Evolutionary conservation across 768 basidiomycete genomes (phyloP).

Genomic region (Collybiopsis luxurians): DNA sequence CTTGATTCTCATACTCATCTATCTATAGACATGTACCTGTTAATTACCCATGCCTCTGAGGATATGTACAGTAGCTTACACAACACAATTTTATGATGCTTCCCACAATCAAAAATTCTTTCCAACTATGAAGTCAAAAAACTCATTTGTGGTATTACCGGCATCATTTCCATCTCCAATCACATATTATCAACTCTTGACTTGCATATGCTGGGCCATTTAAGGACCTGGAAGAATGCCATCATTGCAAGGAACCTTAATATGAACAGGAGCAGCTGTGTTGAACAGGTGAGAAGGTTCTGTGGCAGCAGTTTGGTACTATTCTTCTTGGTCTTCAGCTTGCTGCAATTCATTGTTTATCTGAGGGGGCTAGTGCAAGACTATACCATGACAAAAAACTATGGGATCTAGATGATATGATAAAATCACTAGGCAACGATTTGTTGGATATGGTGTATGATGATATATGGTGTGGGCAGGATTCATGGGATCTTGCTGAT

Average conservation of each 20-base stretch:
- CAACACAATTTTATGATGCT: neutral
- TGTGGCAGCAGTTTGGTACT: slow-evolving; percentile 14
- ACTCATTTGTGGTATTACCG: too few relatives aligned
- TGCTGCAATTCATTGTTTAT: slow-evolving; percentile 18
- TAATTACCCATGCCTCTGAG: neutral
- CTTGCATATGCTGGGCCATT: slow-evolving; percentile 24
- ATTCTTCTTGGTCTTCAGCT: slow-evolving; percentile 21
- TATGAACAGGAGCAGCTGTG: slow-evolving; percentile 14
- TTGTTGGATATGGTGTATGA: slow-evolving; percentile 5
- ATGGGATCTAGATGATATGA: neutral
- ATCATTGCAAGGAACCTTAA: slow-evolving; percentile 21
- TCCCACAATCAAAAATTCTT: slow-evolving; percentile 4
- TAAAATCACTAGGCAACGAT: neutral
- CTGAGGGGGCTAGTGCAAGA: slow-evolving; percentile 1
- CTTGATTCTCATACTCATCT: neutral
- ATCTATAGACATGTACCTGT: slow-evolving; percentile 2
- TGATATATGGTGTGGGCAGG: slow-evolving; percentile 13
- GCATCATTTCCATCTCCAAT: neutral
- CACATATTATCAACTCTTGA: slow-evolving; percentile 23
- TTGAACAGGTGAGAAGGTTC: slow-evolving; percentile 11
- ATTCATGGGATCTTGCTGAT: slow-evolving; percentile 10
- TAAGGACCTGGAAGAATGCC: slow-evolving; percentile 17
- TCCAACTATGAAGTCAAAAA: slow-evolving; percentile 13
- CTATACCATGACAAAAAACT: neutral
- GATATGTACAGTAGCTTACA: slow-evolving; percentile 1